Conservation (phyloP, 768 basidiomycete genomes). For the Tulasnella sp. region DNA sequence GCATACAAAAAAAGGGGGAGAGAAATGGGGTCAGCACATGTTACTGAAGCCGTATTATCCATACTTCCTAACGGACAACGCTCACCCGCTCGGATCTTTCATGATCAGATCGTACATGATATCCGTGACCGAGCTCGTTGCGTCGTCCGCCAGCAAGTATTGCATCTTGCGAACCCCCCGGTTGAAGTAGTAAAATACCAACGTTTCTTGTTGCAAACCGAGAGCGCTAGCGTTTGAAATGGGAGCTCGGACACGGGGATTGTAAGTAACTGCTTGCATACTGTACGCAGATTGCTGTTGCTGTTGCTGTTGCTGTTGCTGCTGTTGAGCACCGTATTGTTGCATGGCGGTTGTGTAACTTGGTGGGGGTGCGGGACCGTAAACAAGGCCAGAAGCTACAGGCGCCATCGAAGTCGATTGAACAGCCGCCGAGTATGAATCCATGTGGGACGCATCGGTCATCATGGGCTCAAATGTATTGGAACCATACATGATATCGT, state of each 20-base stretch:
- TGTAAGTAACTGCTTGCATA: slow-evolving; percentile 1
- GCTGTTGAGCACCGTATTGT: slow-evolving; percentile 2
- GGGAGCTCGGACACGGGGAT: slow-evolving; percentile 2
- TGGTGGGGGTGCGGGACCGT: no score
- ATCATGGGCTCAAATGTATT: no score
- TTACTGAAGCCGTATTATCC: not conserved
- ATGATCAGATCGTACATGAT: slow-evolving; percentile 36
- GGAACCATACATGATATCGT: no score
- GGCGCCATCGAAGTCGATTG: no score
- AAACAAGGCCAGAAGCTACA: no score
- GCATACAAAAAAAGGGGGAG: not conserved
- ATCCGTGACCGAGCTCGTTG: slow-evolving; percentile 15
- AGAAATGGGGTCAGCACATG: slow-evolving; percentile 1
- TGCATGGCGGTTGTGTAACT: not conserved
- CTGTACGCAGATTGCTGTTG: slow-evolving; percentile 2
- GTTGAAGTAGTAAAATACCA: slow-evolving; percentile 18
- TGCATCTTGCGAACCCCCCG: slow-evolving; percentile 18
- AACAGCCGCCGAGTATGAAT: no score
- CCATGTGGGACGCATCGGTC: no score
- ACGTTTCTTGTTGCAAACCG: slow-evolving; percentile 13
- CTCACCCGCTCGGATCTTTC: slow-evolving; percentile 46
- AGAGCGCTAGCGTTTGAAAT: slow-evolving; percentile 5
- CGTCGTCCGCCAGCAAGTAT: slow-evolving; percentile 17
- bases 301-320: not conserved
- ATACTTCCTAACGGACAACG: not conserved